Evolutionary conservation across 768 basidiomycete genomes (phyloP).

Genomic region (Chalciporus piperatus): DNA sequence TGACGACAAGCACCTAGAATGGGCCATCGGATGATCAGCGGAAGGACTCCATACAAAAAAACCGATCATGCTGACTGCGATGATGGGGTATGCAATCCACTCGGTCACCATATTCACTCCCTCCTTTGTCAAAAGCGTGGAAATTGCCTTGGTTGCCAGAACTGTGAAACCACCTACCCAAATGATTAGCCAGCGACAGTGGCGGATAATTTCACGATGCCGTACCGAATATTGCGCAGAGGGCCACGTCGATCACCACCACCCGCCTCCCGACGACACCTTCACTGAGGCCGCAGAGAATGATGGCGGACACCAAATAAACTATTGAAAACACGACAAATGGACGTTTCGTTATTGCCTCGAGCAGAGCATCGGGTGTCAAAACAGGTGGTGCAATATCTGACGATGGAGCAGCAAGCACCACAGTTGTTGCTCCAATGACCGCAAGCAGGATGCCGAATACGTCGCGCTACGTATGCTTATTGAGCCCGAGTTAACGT

Average conservation of each 20-base stretch:
- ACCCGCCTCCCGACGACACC: slow-evolving; percentile 56
- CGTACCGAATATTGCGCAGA: slow-evolving; percentile 83
- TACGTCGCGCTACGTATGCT: slow-evolving; percentile 58
- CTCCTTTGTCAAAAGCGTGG: slow-evolving; percentile 76
- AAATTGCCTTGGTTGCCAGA: slow-evolving; percentile 88
- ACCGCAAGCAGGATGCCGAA: slow-evolving; percentile 78
- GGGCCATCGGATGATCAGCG: slow-evolving; percentile 6
- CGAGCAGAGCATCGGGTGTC: slow-evolving; percentile 62
- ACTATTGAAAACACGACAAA: slow-evolving; percentile 76
- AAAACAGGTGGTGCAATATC: slow-evolving; percentile 54
- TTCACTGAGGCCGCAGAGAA: slow-evolving; percentile 67
- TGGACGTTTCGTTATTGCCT: slow-evolving; percentile 64
- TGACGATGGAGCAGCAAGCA: slow-evolving; percentile 72
- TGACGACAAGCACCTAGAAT: slow-evolving; percentile 59
- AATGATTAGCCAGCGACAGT: not conserved
- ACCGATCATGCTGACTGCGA: slow-evolving; percentile 48
- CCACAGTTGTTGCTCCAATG: slow-evolving; percentile 90
- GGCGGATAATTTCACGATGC: not conserved
- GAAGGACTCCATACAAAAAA: not conserved
- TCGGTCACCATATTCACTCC: slow-evolving; percentile 74
- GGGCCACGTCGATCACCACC: slow-evolving; percentile 83
- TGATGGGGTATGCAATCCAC: slow-evolving; percentile 81
- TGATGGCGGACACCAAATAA: slow-evolving; percentile 53
- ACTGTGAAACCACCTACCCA: slow-evolving; percentile 87
- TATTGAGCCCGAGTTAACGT: slow-evolving; percentile 11